Conservation (phyloP, 768 basidiomycete genomes). For the Auricularia heimuer region DNA sequence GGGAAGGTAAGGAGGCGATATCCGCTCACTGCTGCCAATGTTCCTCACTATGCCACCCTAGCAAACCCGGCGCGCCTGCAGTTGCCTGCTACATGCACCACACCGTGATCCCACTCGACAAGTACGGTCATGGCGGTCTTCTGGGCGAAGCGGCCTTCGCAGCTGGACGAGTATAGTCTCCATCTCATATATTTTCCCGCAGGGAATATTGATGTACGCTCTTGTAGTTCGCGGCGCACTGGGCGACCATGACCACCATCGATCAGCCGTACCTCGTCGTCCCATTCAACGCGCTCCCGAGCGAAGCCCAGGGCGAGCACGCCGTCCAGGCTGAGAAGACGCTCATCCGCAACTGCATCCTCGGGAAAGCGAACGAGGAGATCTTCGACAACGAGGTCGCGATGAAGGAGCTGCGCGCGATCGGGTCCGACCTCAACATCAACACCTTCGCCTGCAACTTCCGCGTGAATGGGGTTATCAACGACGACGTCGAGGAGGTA, state of each 20-base stretch:
- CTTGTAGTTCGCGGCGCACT: conserved; percentile 28
- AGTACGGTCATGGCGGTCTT: conserved; percentile 29
- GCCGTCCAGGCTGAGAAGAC: conserved; percentile 21
- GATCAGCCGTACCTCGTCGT: conserved; percentile 26
- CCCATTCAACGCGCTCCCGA: conserved; percentile 27
- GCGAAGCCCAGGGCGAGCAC: conserved; percentile 4
- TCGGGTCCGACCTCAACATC: conserved; percentile 35
- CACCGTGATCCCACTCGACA: conserved; percentile 30
- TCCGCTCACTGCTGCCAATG: neutral
- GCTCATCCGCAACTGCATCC: conserved; percentile 26
- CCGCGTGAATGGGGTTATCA: conserved; percentile 23
- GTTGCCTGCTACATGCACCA: conserved; percentile 30
- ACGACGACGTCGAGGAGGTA: conserved; percentile 26
- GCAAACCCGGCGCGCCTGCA: conserved; percentile 39
- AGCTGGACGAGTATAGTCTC: conserved; percentile 22
- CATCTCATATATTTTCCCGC: neutral
- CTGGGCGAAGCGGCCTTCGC: conserved; percentile 31
- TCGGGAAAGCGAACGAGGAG: conserved; percentile 21
- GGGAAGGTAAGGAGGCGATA: conserved; percentile 28
- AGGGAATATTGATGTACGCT: neutral
- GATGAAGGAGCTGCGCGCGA: conserved; percentile 16
- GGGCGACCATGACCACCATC: conserved; percentile 30
- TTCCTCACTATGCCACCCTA: conserved; percentile 11
- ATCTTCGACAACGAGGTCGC: conserved; percentile 20
- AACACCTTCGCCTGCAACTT: conserved; percentile 38